These are phyloP conservation scores for Sphagnum fallax DNA, from an alignment of 228 moss, liverwort and hornwort genomes.

Conservation along the genomic window DNA sequence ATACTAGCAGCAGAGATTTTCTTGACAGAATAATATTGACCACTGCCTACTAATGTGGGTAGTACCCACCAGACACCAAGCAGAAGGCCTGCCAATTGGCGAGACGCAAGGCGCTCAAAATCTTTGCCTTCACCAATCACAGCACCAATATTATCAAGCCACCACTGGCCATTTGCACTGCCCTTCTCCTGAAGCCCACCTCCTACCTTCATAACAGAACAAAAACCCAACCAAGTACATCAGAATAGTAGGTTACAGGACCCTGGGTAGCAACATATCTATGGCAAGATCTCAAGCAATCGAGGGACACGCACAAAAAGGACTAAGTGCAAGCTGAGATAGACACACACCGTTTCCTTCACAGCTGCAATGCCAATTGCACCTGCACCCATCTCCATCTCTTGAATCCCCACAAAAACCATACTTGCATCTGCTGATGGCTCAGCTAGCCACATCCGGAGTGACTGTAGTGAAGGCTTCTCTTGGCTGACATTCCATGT, in stretches of 20 bases:
- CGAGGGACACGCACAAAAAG: too few species aligned
- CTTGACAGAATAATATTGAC: too few species aligned
- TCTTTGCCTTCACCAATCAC: constrained; percentile 33
- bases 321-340: not conserved
- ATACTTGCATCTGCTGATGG: constrained; percentile 33
- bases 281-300: too few species aligned
- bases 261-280: too few species aligned
- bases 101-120: constrained; percentile 38
- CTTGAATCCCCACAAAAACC: constrained; percentile 46
- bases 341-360: constrained; percentile 36
- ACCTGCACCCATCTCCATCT: constrained; percentile 53
- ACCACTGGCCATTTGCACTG: constrained; percentile 43
- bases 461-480: constrained; percentile 18
- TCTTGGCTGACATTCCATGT: constrained; percentile 53
- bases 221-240: too few species aligned
- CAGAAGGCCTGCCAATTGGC: constrained; percentile 50
- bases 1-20: too few species aligned
- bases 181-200: constrained; percentile 40
- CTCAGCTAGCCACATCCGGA: constrained; percentile 26
- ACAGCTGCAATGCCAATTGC: constrained; percentile 54
- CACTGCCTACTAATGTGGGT: not conserved
- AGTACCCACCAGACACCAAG: constrained; percentile 45
- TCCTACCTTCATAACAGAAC: constrained; percentile 23
- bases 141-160: constrained; percentile 28
- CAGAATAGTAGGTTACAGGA: too few species aligned